These are phyloP conservation scores for Cicer bijugum DNA, from an alignment of 306 rosid genomes.

Conservation along the genomic window DNA sequence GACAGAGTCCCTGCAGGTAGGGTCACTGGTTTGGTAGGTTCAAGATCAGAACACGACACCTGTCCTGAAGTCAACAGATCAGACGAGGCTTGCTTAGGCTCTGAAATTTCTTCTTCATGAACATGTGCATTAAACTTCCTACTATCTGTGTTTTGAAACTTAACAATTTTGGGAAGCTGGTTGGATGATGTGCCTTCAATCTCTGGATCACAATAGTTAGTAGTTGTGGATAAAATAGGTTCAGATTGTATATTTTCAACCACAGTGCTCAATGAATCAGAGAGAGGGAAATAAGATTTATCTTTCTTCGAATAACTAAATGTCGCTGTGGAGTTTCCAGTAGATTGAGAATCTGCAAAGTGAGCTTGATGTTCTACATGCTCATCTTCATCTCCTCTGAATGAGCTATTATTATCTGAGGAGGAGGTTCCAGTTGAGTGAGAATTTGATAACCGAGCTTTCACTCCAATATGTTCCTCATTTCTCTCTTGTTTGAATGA, in stretches of 20 bases:
- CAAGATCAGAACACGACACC: conserved; percentile 48
- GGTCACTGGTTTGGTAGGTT: conserved; percentile 44
- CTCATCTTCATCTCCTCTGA: conserved; percentile 47
- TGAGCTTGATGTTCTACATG: conserved; percentile 54
- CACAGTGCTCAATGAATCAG: conserved; percentile 55
- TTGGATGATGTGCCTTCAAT: conserved; percentile 43
- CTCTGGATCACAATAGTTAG: conserved; percentile 48
- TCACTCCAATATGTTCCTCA: conserved; percentile 44
- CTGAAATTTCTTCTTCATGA: conserved; percentile 53
- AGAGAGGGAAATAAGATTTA: conserved; percentile 54
- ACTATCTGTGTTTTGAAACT: conserved; percentile 48
- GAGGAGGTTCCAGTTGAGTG: conserved; percentile 49
- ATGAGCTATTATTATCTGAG: conserved; percentile 46
- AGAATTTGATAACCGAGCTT: conserved; percentile 50
- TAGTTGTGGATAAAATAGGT: conserved; percentile 48
- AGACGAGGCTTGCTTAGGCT: conserved; percentile 45
- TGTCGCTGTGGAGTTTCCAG: conserved; percentile 62
- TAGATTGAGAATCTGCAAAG: conserved; percentile 68
- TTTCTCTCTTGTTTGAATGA: conserved; percentile 66
- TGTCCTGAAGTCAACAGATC: conserved; percentile 49
- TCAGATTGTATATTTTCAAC: conserved; percentile 61
- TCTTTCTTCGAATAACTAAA: conserved; percentile 58
- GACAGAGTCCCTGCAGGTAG: conserved; percentile 48
- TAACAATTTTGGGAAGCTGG: conserved; percentile 46
- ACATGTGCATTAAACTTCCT: conserved; percentile 45